Percentiles rank a stretch among this genome's conserved stretches.
Evolutionary conservation across 1,284 basidiomycete genomes (phyloP).

Genomic region (Ustilago sp.): DNA sequence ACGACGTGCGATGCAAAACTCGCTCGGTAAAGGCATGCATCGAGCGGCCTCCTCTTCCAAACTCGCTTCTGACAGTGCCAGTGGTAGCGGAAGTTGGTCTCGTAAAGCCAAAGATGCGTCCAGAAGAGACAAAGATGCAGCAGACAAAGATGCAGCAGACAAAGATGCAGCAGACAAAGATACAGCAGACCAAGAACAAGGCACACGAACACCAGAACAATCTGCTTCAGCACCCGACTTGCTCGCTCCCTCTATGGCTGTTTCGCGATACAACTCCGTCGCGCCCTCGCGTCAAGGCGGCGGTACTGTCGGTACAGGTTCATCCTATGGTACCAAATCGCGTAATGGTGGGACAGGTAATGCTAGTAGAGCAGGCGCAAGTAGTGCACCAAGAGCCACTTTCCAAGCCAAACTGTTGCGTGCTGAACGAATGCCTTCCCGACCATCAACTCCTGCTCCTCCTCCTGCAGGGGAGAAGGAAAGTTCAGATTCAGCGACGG

Average conservation of each 20-base stretch:
- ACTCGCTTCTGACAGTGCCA: conserved; percentile 19
- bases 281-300: conserved; percentile 48
- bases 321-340: conserved; percentile 42
- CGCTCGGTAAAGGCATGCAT: conserved; percentile 28
- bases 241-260: conserved; percentile 35
- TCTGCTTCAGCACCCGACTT: conserved; percentile 35
- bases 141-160: conserved; percentile 21
- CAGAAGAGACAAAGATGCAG: conserved; percentile 23
- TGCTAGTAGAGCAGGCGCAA: conserved; percentile 26
- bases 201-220: conserved; percentile 29
- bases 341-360: conserved; percentile 17
- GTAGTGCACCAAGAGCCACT: conserved; percentile 43
- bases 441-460: conserved; percentile 39
- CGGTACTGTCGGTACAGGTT: conserved; percentile 36
- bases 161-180: conserved; percentile 24
- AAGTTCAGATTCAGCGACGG: conserved; percentile 31
- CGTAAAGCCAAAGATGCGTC: conserved; percentile 35
- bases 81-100: conserved; percentile 22
- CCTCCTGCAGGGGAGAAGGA: conserved; percentile 32
- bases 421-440: conserved; percentile 49
- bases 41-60: conserved; percentile 19
- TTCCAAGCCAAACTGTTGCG: conserved; percentile 47
- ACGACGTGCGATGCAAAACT: conserved; percentile 47
- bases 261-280: conserved; percentile 39
- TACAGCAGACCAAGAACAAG: conserved; percentile 14